These are phyloP conservation scores for Colletotrichum ledebouriae DNA, from an alignment of 2,329 filamentous ascomycete species.

Conservation along the genomic window DNA sequence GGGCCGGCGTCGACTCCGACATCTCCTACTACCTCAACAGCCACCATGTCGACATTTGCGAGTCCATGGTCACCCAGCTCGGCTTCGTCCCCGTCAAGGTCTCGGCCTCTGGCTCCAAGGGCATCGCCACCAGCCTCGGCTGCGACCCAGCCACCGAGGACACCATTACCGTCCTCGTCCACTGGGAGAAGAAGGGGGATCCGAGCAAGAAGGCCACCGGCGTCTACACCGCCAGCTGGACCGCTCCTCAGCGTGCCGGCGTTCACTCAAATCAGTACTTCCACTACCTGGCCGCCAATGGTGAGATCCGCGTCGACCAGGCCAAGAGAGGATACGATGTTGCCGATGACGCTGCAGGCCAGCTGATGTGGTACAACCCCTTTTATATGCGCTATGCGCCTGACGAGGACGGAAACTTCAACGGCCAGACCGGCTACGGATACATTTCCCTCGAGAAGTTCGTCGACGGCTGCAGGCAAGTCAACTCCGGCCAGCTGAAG, in stretches of 20 bases:
- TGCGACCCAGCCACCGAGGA: slow-evolving; percentile 89
- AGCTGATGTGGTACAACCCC: slow-evolving; percentile 90
- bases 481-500: slow-evolving; percentile 80
- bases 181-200: slow-evolving; percentile 83
- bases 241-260: slow-evolving; percentile 89
- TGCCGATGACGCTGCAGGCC: slow-evolving; percentile 80
- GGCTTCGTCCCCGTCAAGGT: slow-evolving; percentile 85
- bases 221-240: slow-evolving; percentile 96
- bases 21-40: slow-evolving; percentile 97
- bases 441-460: slow-evolving; percentile 98
- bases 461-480: slow-evolving; percentile 83
- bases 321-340: slow-evolving; percentile 96
- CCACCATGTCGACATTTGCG: slow-evolving; percentile 93
- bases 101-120: slow-evolving; percentile 81
- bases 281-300: slow-evolving; percentile 88
- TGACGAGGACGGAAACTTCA: slow-evolving; percentile 95
- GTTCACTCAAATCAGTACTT: slow-evolving; percentile 99
- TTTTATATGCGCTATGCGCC: slow-evolving; percentile 97
- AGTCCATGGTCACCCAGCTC: slow-evolving; percentile 84
- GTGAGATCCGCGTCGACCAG: slow-evolving; percentile 92
- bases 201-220: slow-evolving; percentile 81
- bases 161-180: slow-evolving; percentile 90
- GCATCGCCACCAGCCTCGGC: slow-evolving; percentile 82
- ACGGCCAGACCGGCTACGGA: slow-evolving; percentile 90
- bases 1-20: slow-evolving; percentile 92